These are phyloP conservation scores for Chalciporus sphaerocephalus DNA, from an alignment of 768 basidiomycete species.

Conservation along the genomic window DNA sequence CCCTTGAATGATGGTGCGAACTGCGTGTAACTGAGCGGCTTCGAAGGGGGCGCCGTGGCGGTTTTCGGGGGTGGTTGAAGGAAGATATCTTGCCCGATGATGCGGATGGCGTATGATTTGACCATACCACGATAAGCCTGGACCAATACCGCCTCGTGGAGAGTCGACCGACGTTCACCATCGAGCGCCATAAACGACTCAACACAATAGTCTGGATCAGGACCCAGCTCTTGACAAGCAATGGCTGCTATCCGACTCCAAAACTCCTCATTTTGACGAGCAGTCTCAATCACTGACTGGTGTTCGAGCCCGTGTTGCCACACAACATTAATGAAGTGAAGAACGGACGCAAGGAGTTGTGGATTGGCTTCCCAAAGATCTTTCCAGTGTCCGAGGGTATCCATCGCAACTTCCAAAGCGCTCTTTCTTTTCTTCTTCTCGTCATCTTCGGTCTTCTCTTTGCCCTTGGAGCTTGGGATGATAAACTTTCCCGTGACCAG, in stretches of 20 bases:
- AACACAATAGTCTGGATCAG: conserved; percentile 63
- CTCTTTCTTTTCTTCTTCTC: conserved; percentile 41
- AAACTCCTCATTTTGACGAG: conserved; percentile 56
- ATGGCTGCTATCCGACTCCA: conserved; percentile 70
- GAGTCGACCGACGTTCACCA: conserved; percentile 41
- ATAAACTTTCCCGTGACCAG: conserved; percentile 74
- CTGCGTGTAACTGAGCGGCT: conserved; percentile 57
- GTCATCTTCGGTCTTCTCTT: conserved; percentile 26
- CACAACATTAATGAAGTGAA: conserved; percentile 71
- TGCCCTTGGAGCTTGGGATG: conserved; percentile 41
- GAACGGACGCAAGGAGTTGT: conserved; percentile 63
- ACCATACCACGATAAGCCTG: conserved; percentile 67
- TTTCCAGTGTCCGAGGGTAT: conserved; percentile 66
- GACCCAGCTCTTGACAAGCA: conserved; percentile 65
- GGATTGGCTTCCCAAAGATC: conserved; percentile 77
- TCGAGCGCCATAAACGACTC: conserved; percentile 41
- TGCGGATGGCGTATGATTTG: conserved; percentile 71
- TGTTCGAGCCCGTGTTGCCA: conserved; percentile 83
- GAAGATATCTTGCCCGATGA: conserved; percentile 72
- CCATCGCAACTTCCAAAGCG: conserved; percentile 63
- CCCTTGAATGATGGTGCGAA: conserved; percentile 55
- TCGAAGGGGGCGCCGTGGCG: conserved; percentile 35
- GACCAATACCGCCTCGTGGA: conserved; percentile 56
- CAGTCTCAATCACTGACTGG: conserved; percentile 48
- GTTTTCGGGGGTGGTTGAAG: conserved; percentile 47